These are phyloP conservation scores for Aristolochia californica DNA, from an alignment of 164 flowering plant species.

Conservation along the genomic window DNA sequence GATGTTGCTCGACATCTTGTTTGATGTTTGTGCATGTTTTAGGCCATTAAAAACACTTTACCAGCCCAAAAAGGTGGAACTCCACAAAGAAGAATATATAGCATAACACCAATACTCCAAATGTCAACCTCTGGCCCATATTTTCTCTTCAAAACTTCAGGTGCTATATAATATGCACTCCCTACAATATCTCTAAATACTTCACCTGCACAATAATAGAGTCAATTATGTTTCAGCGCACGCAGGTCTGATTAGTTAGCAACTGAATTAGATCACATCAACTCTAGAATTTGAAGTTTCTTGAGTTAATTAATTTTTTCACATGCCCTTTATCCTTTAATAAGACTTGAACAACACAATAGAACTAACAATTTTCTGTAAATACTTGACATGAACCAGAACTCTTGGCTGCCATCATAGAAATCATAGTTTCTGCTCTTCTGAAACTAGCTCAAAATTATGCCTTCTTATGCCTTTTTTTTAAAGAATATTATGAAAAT, in stretches of 20 bases:
- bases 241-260: not conserved
- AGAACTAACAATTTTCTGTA: too few species aligned
- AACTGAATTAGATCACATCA: not conserved
- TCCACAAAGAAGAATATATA: constrained; percentile 66
- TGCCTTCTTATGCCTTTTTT: too few species aligned
- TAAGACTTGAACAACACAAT: too few species aligned
- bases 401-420: too few species aligned
- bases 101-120: constrained; percentile 82
- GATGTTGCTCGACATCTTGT: not conserved
- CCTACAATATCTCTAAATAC: constrained; percentile 68
- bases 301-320: too few species aligned
- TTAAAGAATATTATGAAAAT: too few species aligned
- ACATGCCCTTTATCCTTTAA: too few species aligned
- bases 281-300: not conserved
- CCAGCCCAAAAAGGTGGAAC: constrained; percentile 96
- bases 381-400: too few species aligned
- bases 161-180: constrained; percentile 87
- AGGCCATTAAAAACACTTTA: constrained; percentile 8
- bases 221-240: not conserved
- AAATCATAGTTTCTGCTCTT: too few species aligned
- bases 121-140: constrained; percentile 85
- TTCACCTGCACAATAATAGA: constrained; percentile 37
- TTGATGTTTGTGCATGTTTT: not conserved
- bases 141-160: constrained; percentile 68
- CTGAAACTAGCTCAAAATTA: too few species aligned